Evolutionary conservation across 768 basidiomycete genomes (phyloP).

Genomic region (Mycena epipterygia): DNA sequence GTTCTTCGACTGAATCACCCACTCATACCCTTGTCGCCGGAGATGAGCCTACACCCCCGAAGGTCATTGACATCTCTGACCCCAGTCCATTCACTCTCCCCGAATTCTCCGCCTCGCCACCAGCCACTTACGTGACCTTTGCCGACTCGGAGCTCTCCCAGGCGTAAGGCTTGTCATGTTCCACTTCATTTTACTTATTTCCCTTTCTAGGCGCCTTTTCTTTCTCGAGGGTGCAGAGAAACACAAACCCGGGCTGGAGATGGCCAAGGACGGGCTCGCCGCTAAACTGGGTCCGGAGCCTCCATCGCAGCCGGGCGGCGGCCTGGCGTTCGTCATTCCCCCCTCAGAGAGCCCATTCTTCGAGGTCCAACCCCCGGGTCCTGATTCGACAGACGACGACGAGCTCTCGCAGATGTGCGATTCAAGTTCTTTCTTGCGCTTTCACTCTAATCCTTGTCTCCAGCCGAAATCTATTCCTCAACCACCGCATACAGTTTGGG

Average conservation of each 20-base stretch:
- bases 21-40: too few relatives aligned
- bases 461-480: constrained; percentile 24
- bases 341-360: neutral
- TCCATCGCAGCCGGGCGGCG: neutral
- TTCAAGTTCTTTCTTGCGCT: neutral
- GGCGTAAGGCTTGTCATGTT: neutral
- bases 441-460: neutral
- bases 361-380: neutral
- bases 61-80: neutral
- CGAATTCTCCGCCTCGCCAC: neutral
- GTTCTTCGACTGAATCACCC: neutral
- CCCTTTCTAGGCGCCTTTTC: neutral
- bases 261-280: too few relatives aligned
- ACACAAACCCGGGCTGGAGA: neutral
- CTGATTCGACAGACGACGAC: neutral
- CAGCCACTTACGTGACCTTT: neutral
- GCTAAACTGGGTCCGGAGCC: neutral
- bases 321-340: neutral
- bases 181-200: neutral
- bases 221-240: constrained; percentile 1
- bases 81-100: neutral
- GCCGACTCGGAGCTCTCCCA: neutral
- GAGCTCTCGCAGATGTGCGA: constrained; percentile 14
- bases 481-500: constrained; percentile 24
- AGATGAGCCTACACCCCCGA: too few relatives aligned